Conservation (phyloP, 2,329 filamentous ascomycete species). For the Teratosphaeria gauchensis region DNA sequence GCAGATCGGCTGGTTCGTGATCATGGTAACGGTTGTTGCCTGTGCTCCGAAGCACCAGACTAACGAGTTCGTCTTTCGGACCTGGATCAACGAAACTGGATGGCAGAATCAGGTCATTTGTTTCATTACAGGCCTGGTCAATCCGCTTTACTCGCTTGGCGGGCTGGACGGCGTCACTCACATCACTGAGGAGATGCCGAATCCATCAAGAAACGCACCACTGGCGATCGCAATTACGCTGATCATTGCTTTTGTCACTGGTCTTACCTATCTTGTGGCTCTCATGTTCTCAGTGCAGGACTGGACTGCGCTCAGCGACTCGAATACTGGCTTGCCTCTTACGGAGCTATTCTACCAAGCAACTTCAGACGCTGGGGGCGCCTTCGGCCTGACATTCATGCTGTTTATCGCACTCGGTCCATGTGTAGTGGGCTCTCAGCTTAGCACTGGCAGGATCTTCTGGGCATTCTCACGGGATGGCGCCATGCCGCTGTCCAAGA, state of each 20-base stretch:
- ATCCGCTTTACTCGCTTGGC: conserved; percentile 39
- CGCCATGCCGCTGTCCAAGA: not conserved
- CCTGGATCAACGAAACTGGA: conserved; percentile 43
- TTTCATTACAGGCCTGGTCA: conserved; percentile 44
- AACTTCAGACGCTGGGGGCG: not conserved
- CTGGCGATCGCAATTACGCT: conserved; percentile 43
- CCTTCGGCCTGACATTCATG: not conserved
- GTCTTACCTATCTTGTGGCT: conserved; percentile 39
- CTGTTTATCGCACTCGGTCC: not conserved
- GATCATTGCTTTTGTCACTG: conserved; percentile 40
- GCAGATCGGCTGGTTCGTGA: conserved; percentile 27
- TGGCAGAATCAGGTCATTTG: conserved; percentile 39
- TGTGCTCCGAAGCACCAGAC: conserved; percentile 34
- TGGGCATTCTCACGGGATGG: not conserved
- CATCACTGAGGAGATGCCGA: conserved; percentile 41
- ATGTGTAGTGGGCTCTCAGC: not conserved
- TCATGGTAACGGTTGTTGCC: conserved; percentile 37
- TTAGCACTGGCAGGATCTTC: not conserved
- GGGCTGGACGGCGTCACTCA: conserved; percentile 42
- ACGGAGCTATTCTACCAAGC: conserved; percentile 4
- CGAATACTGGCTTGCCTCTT: conserved; percentile 34
- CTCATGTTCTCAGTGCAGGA: conserved; percentile 43
- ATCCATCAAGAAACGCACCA: conserved; percentile 39
- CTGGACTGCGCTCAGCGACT: conserved; percentile 31
- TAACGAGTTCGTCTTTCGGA: conserved; percentile 43